Evolutionary conservation across 2,329 filamentous ascomycete genomes (phyloP), one percentile per base, ranked within the genome.

Genomic region (Mollisiaceae sp.): DNA sequence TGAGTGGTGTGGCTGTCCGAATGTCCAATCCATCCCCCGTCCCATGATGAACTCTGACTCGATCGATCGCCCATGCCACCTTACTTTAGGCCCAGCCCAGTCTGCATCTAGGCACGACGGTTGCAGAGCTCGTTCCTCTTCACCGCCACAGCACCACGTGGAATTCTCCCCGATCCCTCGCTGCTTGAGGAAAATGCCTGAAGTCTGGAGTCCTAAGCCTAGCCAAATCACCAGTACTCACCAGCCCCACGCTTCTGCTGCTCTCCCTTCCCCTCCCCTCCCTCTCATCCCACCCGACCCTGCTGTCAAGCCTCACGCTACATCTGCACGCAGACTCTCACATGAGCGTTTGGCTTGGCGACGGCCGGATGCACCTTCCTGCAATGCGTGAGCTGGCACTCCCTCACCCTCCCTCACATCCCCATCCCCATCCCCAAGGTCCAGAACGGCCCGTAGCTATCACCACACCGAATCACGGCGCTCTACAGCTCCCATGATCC

Each of bases 221-320:
- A 32, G 27, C 27, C 27, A 3, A 32, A 32, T 6, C 38, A 27
- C 24, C 22, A 14, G 6, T 18, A 18, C 24, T 35, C 45, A 9
- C 50, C 50, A 32, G 50, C 50, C 50, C 22, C 50, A 27, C 50
- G 50, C 43, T 22, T 27, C 6, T 22, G n/a, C 45, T 5, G 14
- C 47, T 11, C 4, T 22, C 24, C 12, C 39, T 20, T 36, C 22
- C 24, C 52, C 15, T 32, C 22, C 27, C n/a, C 59, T 18, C 15
- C 15, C 15, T 32, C 22, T 22, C n/a, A 45, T 18, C 15, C 15
- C 27, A 18, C 9, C 41, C n/a, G n/a, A n/a, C n/a, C 38, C 27
- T 38, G 8, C 52, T 36, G 5, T 60, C 64, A 60, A 63, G 64
- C 64, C 64, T 66, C 64, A 66, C 64, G 47, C 60, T 52, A 24